Evolutionary conservation across 805 yeast species (phyloP), one percentile per base, ranked within the genome.

Genomic region (Vanderwaltozyma polyspora): DNA sequence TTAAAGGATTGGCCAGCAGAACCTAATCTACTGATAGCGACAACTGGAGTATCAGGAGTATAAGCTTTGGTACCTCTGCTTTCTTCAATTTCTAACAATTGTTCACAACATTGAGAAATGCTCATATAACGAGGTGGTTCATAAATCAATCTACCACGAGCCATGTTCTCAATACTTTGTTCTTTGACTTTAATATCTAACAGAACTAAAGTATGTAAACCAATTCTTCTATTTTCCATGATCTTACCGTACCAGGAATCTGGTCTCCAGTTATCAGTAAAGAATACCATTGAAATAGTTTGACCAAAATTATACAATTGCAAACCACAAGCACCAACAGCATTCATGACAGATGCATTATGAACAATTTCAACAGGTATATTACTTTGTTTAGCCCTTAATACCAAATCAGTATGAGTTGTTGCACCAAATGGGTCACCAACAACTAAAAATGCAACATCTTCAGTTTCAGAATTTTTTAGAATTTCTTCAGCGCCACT

Each of bases 371-470:
- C 93, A 29, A 82, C 83, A 33, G 70, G 64, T 52, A 91, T 84
- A 2, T 74, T 74, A 40, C 77, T 67, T 58, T 82, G 95, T 46
- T 94, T 73, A 29, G 98, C 97, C 51, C 98, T 69, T 40, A 89
- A 71, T 28, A 87, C 84, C 42, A 89, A 68, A 62, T 91, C 98
- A 0, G 96, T 85, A 62, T 89, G 98, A 1, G 98, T 89, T 4
- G 98, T 89, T 22, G 98, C 98, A 23, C 98, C 98, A 53, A 85
- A 89, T 23, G 89, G 94, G 57, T 89, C 98, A 24, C 98, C 98
- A 19, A 89, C 98, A 15, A 91, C 98, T 43, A 91, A 67, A 47
- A 89, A 86, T 0, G 96, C 97, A 55, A 89, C 70, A 54, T 91
- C 95, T 36, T 80, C 89, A 16, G 60, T 66, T 22, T 80, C 73